These are phyloP conservation scores for Candida multigemmis DNA, from an alignment of 805 yeast species.

Conservation along the genomic window DNA sequence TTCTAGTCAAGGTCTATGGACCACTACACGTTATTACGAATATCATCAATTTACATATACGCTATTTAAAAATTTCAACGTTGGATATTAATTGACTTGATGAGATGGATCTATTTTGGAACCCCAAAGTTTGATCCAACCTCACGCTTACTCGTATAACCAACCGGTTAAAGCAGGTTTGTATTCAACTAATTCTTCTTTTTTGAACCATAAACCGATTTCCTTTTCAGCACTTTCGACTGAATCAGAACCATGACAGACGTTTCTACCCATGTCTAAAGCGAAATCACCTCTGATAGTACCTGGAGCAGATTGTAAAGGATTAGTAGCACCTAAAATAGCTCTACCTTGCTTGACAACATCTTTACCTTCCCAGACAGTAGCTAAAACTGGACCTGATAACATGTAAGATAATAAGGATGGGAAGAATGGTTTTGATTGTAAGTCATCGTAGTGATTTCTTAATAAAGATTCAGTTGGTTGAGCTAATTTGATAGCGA, in stretches of 20 bases:
- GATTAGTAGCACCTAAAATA: slow-evolving; percentile 98
- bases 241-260: slow-evolving; percentile 98
- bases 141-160: slow-evolving; percentile 76
- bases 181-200: slow-evolving; percentile 91
- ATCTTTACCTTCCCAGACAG: slow-evolving; percentile 99
- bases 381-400: slow-evolving; percentile 97
- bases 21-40: too few relatives aligned
- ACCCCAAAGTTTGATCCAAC: background rate
- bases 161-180: slow-evolving; percentile 76
- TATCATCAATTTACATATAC: too few relatives aligned
- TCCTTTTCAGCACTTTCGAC: slow-evolving; percentile 97
- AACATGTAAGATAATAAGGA: slow-evolving; percentile 91
- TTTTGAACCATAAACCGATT: slow-evolving; percentile 95
- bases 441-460: slow-evolving; percentile 93
- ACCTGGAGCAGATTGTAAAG: slow-evolving; percentile 95
- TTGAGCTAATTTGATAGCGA: slow-evolving; percentile 83
- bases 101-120: background rate
- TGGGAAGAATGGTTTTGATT: slow-evolving; percentile 96
- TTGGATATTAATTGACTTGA: too few relatives aligned
- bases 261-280: slow-evolving; percentile 98
- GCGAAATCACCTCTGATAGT: slow-evolving; percentile 99
- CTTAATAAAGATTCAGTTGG: slow-evolving; percentile 85
- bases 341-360: slow-evolving; percentile 98
- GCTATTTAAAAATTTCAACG: too few relatives aligned
- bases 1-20: too few relatives aligned